phyloP scores from a whole-genome alignment of 1,139 yeast genomes.

The Candida sojae region DNA sequence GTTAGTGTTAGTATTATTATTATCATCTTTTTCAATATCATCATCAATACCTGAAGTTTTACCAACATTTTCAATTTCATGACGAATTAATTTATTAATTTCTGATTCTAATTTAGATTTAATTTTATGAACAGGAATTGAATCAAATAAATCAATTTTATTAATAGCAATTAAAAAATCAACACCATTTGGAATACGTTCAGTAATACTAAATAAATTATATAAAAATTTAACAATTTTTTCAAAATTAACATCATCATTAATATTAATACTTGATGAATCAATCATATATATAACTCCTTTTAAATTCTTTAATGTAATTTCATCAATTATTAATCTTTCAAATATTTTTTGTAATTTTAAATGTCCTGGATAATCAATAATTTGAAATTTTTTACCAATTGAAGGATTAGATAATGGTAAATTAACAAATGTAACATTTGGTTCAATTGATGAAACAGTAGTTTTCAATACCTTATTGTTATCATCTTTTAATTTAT shows the following conservation, averaged over 20 bases:
- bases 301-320: constrained; percentile 46
- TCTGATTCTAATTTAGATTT: constrained; percentile 61
- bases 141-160: constrained; percentile 80
- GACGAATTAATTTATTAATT: constrained; percentile 55
- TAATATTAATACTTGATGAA: constrained; percentile 45
- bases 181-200: constrained; percentile 61
- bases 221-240: constrained; percentile 55
- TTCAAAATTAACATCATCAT: constrained; percentile 37
- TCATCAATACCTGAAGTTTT: constrained; percentile 40
- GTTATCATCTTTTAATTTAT: constrained; percentile 21
- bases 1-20: constrained; percentile 25
- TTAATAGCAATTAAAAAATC: constrained; percentile 79
- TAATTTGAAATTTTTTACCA: constrained; percentile 44
- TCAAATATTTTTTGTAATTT: constrained; percentile 60
- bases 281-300: constrained; percentile 77
- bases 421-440: constrained; percentile 27
- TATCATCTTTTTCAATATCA: constrained; percentile 28
- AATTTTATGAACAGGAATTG: constrained; percentile 68
- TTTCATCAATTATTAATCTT: constrained; percentile 44
- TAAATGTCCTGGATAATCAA: constrained; percentile 86
- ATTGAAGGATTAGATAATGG: constrained; percentile 39
- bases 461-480: constrained; percentile 25
- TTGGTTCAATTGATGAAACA: constrained; percentile 47
- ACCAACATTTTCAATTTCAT: constrained; percentile 36
- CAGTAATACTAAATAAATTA: constrained; percentile 57